These are phyloP conservation scores for Lolium rigidum DNA, from an alignment of 176 grass and related monocot genomes.

Conservation along the genomic window DNA sequence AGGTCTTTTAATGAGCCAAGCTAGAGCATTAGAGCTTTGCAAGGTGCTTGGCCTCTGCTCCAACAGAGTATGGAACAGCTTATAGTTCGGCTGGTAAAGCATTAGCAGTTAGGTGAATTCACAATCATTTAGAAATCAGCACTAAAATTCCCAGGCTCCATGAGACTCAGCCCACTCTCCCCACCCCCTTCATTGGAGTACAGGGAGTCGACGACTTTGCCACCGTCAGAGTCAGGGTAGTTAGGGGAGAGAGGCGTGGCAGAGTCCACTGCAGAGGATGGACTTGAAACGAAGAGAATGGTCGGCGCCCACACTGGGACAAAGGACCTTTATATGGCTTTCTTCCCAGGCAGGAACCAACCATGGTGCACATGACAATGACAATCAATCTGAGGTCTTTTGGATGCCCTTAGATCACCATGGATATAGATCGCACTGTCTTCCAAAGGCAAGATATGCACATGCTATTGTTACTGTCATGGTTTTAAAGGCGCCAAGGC, in stretches of 20 bases:
- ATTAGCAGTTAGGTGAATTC: background rate
- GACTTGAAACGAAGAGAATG: background rate
- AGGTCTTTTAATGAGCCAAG: background rate
- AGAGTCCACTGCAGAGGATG: background rate
- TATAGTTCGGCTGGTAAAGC: conserved; percentile 2
- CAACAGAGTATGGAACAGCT: background rate
- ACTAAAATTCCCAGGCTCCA: background rate
- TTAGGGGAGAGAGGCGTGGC: background rate
- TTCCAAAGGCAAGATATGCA: background rate
- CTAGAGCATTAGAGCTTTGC: background rate
- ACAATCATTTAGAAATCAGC: background rate
- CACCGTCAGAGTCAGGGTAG: background rate
- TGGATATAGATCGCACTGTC: background rate
- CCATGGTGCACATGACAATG: background rate
- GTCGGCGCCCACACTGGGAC: background rate
- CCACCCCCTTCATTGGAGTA: background rate
- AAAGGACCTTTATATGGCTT: background rate
- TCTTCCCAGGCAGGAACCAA: background rate
- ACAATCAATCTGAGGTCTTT: background rate
- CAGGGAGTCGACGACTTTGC: background rate
- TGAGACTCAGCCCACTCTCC: background rate
- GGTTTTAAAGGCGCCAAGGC: too few species aligned
- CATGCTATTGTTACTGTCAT: too few species aligned
- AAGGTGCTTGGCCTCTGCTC: conserved; percentile 2
- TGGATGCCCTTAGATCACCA: background rate